Conservation (phyloP, 805 yeast species). For the Wickerhamiella galacta region DNA sequence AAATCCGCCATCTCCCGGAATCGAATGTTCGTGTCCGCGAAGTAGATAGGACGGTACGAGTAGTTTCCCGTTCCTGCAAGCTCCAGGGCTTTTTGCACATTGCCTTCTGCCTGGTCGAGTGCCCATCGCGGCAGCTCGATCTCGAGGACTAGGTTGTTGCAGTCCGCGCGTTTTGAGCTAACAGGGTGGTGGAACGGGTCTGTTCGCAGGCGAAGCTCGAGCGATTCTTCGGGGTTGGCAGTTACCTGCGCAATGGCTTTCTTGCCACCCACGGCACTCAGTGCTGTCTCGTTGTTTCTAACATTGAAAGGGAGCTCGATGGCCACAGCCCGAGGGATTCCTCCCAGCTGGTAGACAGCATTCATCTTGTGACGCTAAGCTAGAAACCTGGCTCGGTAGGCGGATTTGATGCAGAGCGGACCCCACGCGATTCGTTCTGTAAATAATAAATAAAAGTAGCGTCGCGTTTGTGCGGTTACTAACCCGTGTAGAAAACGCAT, state of each 20-base stretch:
- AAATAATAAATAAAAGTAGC: no score
- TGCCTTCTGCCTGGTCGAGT: conserved; percentile 17
- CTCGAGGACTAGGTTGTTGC: conserved; percentile 20
- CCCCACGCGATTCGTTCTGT: no score
- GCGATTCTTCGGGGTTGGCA: conserved; percentile 18
- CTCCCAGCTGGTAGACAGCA: no score
- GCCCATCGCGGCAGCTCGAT: conserved; percentile 19
- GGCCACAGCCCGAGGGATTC: conserved; percentile 55
- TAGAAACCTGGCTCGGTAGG: no score
- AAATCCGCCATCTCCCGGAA: conserved; percentile 83
- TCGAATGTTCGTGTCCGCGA: conserved; percentile 49
- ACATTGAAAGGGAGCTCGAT: conserved; percentile 70
- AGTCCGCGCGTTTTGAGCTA: conserved; percentile 17
- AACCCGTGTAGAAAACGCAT: no score
- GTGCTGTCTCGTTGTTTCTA: conserved; percentile 27
- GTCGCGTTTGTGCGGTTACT: no score
- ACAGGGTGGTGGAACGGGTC: conserved; percentile 35
- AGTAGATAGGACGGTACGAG: conserved; percentile 44
- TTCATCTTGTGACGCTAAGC: no score
- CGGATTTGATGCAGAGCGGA: no score
- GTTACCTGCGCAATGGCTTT: conserved; percentile 23
- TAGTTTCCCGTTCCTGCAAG: conserved; percentile 35
- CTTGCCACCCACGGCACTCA: conserved; percentile 34
- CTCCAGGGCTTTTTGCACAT: conserved; percentile 43
- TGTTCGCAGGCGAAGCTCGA: conserved; percentile 23